A percentile compares a stretch with the other conserved stretches of the same genome.
Conservation (phyloP, 139 green algal species). For the Chlamydomonas eustigma region DNA sequence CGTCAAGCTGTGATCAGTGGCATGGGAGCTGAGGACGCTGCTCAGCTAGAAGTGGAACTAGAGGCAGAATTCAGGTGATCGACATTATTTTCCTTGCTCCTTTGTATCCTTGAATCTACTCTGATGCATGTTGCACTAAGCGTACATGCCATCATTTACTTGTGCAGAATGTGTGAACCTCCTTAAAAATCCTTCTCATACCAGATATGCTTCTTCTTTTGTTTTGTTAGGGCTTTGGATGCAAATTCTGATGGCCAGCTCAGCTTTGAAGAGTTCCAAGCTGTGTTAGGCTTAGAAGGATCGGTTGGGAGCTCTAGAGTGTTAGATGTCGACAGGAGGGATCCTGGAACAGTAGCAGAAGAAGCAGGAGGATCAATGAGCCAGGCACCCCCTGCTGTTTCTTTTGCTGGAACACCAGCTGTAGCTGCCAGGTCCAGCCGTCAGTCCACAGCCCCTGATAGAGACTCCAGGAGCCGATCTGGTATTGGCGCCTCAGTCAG, state of each 20-base stretch:
- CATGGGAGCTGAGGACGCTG: background rate
- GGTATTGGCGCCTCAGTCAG: background rate
- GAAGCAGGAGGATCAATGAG: background rate
- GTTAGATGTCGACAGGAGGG: background rate
- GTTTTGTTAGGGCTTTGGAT: conserved; percentile 20
- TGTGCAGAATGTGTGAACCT: no score
- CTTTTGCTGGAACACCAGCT: no score
- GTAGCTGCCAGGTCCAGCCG: no score
- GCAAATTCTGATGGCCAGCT: conserved; percentile 18
- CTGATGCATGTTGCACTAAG: no score
- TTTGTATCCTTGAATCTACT: no score
- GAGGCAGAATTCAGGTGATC: conserved; percentile 10
- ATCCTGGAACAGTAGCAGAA: background rate
- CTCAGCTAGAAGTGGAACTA: conserved; percentile 4
- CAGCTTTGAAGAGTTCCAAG: conserved; percentile 45
- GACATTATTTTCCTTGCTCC: no score
- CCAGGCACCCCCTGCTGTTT: background rate
- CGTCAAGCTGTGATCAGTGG: conserved; percentile 9
- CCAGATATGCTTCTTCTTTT: no score
- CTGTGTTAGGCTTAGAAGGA: conserved; percentile 27
- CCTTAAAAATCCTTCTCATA: no score
- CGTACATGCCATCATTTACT: no score
- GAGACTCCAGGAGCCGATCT: background rate
- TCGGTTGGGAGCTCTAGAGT: no score
- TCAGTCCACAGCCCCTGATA: no score